Conservation (phyloP, 306 rosid genomes). For the Rosa persica region DNA sequence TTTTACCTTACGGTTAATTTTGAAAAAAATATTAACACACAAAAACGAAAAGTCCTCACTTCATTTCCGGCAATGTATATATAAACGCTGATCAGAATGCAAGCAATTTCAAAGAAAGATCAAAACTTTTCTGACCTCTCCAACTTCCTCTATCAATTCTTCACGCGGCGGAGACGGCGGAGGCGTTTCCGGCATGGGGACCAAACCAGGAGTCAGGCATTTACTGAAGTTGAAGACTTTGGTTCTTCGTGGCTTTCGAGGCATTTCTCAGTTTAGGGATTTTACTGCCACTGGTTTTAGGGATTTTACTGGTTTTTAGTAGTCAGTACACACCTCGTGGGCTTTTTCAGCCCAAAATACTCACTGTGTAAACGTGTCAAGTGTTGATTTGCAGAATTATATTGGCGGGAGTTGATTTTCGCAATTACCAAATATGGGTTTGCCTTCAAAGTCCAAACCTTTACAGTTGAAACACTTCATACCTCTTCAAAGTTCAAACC, state of each 20-base stretch:
- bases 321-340: not conserved
- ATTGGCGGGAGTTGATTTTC: not conserved
- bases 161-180: not conserved
- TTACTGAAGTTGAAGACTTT: not conserved
- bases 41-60: not conserved
- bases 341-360: not conserved
- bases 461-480: not conserved
- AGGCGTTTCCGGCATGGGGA: not conserved
- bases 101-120: not conserved
- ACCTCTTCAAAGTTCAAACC: not conserved
- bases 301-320: not conserved
- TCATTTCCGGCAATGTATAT: not conserved
- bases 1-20: not conserved
- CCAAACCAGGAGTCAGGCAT: not conserved
- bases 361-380: not conserved
- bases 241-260: not conserved
- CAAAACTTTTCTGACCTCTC: not conserved
- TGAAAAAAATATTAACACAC: not conserved
- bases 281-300: not conserved
- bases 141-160: not conserved
- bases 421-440: not conserved
- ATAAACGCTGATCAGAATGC: not conserved
- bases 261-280: not conserved
- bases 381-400: not conserved
- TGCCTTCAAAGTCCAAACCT: not conserved